These are phyloP conservation scores for Tolypocladium ophioglossoides DNA, from an alignment of 2,329 filamentous ascomycete genomes.

Conservation along the genomic window DNA sequence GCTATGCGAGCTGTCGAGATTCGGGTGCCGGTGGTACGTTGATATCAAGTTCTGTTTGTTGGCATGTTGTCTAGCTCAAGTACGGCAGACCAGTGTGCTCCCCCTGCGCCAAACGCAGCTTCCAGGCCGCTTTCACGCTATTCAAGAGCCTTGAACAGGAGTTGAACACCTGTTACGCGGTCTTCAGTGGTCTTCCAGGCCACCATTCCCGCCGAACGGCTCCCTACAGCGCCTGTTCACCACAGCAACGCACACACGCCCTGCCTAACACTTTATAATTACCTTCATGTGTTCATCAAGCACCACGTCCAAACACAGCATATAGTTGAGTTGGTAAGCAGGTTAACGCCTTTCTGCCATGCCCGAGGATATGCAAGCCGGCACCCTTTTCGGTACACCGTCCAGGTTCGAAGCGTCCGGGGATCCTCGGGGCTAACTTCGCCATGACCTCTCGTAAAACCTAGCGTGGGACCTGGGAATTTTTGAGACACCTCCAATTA, in stretches of 20 bases:
- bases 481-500: neutral
- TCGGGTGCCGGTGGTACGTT: too few relatives aligned
- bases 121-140: neutral
- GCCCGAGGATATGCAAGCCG: neutral
- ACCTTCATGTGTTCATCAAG: neutral
- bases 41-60: too few relatives aligned
- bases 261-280: neutral
- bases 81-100: neutral
- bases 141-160: too few relatives aligned
- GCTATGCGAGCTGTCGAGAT: too few relatives aligned
- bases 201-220: neutral
- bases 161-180: neutral
- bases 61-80: too few relatives aligned
- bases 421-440: neutral
- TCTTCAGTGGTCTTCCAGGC: neutral
- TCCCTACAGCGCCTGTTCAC: neutral
- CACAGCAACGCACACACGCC: neutral
- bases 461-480: neutral
- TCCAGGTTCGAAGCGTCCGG: neutral
- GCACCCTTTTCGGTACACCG: neutral
- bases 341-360: neutral
- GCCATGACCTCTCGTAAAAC: neutral
- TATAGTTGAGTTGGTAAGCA: neutral
- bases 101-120: neutral
- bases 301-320: neutral